Evolutionary conservation across 2,329 filamentous ascomycete genomes (phyloP), one percentile per base, ranked within the genome.

Genomic region (Ophiostoma australiae): DNA sequence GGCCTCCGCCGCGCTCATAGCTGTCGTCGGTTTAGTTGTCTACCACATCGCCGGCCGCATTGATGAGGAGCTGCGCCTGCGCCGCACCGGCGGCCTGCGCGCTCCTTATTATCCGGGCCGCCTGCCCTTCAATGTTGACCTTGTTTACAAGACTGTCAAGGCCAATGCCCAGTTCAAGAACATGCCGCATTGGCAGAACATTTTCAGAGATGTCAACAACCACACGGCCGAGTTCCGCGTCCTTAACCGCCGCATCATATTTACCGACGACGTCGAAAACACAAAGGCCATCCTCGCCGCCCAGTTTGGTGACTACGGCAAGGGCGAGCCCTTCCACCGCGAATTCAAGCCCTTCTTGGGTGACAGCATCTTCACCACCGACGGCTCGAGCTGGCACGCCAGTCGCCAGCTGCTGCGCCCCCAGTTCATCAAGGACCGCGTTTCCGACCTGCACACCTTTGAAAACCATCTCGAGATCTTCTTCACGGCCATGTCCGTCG

Each of bases 271-370:
- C 75, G 91, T 91, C 0, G 92, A 96, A 76, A 97, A 97, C 77
- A 91, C 97, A 82, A 97, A 97, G 79, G 92, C 94, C 6, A 85
- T 97, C 31, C 83, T 97, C n/a, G 91, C 93, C 0, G 91, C 90
- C 1, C 92, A 97, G 77, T 97, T 97, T 77, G 81, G 81, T 58
- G 91, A 97, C 77, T 97, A 89, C 77, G 94, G 93, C 76, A 93
- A 97, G 78, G 93, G 93, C 7, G 80, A 88, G 73, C 80, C 83
- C 31, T 97, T 97, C 80, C 90, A 94, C 76, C 75, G 80, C 10
- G 90, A 93, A 69, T 96, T 91, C 90, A 84, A 87, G 71, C 86
- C 89, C 17, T 96, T 92, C 74, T 82, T 97, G 27, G 91, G 91
- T 33, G 86, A 92, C 76, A 87, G 87, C 80, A 92, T 92, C 82